A percentile compares a stretch with the other conserved stretches of the same genome.
phyloP scores from a whole-genome alignment of 306 rosid species.

The Vigna unguiculata region DNA sequence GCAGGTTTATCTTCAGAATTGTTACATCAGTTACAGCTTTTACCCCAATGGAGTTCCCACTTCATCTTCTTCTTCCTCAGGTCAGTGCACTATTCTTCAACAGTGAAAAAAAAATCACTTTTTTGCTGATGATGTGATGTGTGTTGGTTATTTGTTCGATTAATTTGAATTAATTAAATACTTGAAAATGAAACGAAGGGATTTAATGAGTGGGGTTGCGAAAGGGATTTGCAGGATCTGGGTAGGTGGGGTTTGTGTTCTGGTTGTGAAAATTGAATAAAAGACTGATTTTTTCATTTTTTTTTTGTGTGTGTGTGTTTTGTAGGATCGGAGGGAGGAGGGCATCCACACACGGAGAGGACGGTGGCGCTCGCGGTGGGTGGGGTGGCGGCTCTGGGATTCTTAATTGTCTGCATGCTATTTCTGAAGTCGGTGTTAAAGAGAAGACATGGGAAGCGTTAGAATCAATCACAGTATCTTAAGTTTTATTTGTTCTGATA shows the following conservation, averaged over 20 bases:
- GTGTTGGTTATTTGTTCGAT: background rate
- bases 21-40: conserved; percentile 78
- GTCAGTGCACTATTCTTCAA: conserved; percentile 35
- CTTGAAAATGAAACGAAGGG: conserved; percentile 35
- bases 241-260: conserved; percentile 15
- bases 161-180: conserved; percentile 18
- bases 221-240: conserved; percentile 37
- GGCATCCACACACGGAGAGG: conserved; percentile 59
- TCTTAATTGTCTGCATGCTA: conserved; percentile 72
- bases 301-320: conserved; percentile 8
- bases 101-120: too few species aligned
- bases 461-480: background rate
- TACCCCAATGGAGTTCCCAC: conserved; percentile 78
- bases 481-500: too few species aligned
- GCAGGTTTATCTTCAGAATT: conserved; percentile 75
- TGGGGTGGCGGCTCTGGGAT: conserved; percentile 83
- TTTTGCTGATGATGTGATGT: background rate
- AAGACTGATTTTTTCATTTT: background rate
- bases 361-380: conserved; percentile 90
- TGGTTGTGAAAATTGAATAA: conserved; percentile 4
- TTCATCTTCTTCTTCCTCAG: conserved; percentile 57
- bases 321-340: conserved; percentile 48
- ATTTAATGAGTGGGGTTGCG: conserved; percentile 40
- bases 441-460: conserved; percentile 62
- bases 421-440: conserved; percentile 62